These are phyloP conservation scores for Vitis rotundifolia DNA, from an alignment of 164 flowering plant genomes.

Conservation along the genomic window DNA sequence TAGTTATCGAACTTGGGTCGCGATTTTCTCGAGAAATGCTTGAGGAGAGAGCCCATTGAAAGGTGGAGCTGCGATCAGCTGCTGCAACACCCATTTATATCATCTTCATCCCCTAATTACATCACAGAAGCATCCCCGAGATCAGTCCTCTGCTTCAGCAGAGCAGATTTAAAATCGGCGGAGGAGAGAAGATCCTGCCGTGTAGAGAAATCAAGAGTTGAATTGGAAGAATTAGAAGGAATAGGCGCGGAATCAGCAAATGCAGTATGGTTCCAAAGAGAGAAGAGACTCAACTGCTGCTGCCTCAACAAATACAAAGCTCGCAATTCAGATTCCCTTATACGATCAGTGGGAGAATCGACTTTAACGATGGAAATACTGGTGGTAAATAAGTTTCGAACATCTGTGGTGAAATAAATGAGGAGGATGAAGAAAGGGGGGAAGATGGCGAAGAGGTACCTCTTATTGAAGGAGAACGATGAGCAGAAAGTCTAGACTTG, in stretches of 20 bases:
- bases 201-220: conserved; percentile 2
- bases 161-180: conserved; percentile 46
- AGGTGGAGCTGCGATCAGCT: too few species aligned
- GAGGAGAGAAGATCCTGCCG: conserved; percentile 5
- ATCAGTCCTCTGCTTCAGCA: conserved; percentile 64
- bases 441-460: conserved; percentile 47
- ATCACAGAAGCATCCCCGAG: too few species aligned
- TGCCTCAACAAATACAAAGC: conserved; percentile 67
- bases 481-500: conserved; percentile 6
- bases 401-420: conserved; percentile 54
- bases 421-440: conserved; percentile 48
- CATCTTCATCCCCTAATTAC: too few species aligned
- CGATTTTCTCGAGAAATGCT: too few species aligned
- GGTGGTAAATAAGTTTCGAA: conserved; percentile 35
- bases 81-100: too few species aligned
- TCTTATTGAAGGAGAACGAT: conserved; percentile 34
- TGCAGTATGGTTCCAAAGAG: conserved; percentile 57
- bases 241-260: conserved; percentile 6
- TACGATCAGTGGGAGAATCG: conserved; percentile 29
- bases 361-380: conserved; percentile 18
- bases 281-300: conserved; percentile 66
- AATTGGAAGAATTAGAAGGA: conserved; percentile 12
- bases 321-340: conserved; percentile 75
- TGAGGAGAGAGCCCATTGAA: too few species aligned
- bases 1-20: too few species aligned